These are phyloP conservation scores for Zelonia costaricensis DNA, from an alignment of 208 protist genomes.

Conservation along the genomic window DNA sequence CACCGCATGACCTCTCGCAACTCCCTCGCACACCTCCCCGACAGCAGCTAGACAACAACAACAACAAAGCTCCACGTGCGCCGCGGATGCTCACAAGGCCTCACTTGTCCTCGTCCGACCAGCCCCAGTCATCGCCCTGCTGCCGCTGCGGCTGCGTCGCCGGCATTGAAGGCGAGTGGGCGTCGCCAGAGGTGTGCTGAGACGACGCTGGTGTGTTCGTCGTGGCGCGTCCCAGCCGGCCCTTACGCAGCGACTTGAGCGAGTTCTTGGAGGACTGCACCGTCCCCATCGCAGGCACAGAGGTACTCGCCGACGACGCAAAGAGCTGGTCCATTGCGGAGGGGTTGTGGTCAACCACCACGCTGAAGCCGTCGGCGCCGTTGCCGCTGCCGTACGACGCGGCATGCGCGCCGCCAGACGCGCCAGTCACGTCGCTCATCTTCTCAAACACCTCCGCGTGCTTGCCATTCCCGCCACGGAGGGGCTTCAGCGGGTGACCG, in stretches of 20 bases:
- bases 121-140: constrained; percentile 3
- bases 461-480: neutral
- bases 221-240: neutral
- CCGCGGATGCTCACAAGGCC: too few relatives aligned
- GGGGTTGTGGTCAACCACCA: neutral
- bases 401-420: neutral
- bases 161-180: too few relatives aligned
- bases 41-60: too few relatives aligned
- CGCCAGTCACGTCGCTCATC: neutral
- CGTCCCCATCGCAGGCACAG: neutral
- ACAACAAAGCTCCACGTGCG: too few relatives aligned
- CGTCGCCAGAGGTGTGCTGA: too few relatives aligned
- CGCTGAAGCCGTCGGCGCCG: neutral
- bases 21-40: too few relatives aligned
- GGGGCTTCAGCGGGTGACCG: neutral
- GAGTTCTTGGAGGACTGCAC: constrained; percentile 4
- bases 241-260: constrained; percentile 17
- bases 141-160: neutral
- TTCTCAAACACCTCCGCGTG: neutral
- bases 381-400: too few relatives aligned
- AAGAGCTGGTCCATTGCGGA: constrained; percentile 1
- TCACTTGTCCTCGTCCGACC: constrained; percentile 14
- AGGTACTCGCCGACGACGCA: neutral
- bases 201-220: too few relatives aligned
- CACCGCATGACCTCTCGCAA: too few relatives aligned